These are phyloP conservation scores for Aspergillus leporis DNA, from an alignment of 495 filamentous ascomycete species.

Conservation along the genomic window DNA sequence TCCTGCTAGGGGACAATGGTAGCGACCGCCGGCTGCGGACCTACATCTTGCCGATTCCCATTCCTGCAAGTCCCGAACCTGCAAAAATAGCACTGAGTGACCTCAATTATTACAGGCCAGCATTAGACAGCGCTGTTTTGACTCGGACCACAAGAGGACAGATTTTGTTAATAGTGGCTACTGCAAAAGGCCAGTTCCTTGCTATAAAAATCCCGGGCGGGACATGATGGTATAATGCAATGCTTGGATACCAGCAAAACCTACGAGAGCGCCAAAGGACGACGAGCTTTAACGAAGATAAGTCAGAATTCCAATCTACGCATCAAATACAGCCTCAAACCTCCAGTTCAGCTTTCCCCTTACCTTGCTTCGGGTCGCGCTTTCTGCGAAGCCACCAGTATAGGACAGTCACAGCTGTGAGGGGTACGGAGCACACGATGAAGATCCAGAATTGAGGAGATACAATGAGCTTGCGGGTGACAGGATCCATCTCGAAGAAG, in stretches of 20 bases:
- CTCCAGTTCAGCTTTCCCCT: background rate
- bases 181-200: slow-evolving; percentile 12
- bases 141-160: slow-evolving; percentile 3
- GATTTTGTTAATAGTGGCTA: slow-evolving; percentile 12
- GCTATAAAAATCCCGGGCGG: background rate
- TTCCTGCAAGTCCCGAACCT: background rate
- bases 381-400: slow-evolving; percentile 20
- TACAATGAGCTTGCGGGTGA: slow-evolving; percentile 22
- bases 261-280: too few species aligned
- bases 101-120: slow-evolving; percentile 2
- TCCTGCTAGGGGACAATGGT: slow-evolving; percentile 16
- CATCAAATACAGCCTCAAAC: background rate
- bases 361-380: background rate
- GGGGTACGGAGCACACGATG: slow-evolving; percentile 23
- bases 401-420: slow-evolving; percentile 31
- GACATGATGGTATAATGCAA: background rate
- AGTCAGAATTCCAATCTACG: background rate
- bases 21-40: slow-evolving; percentile 7
- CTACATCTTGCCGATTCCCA: slow-evolving; percentile 14
- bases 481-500: slow-evolving; percentile 33
- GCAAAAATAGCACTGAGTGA: slow-evolving; percentile 10
- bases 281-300: background rate
- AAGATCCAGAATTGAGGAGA: slow-evolving; percentile 42
- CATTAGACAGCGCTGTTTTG: slow-evolving; percentile 10
- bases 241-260: too few species aligned